Conservation (phyloP, 192 early-diverging fungal genomes). For the Spinellus fusiger region DNA sequence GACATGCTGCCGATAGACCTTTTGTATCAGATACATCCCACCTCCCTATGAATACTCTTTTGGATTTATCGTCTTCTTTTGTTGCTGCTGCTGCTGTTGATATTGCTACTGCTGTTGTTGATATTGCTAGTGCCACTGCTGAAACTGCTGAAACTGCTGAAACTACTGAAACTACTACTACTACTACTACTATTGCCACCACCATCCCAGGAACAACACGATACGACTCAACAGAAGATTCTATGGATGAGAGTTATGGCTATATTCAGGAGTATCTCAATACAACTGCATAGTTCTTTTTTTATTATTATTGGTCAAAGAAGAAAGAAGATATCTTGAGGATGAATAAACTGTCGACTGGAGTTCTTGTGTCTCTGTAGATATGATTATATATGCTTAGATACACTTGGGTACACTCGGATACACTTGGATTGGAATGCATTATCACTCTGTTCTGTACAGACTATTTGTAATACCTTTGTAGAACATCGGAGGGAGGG, state of each 20-base stretch:
- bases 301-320: not conserved
- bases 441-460: no score
- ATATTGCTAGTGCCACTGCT: not conserved
- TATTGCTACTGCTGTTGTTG: not conserved
- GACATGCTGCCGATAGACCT: not conserved
- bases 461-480: no score
- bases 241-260: constrained; percentile 8
- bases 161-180: not conserved
- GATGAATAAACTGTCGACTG: not conserved
- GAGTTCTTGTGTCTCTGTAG: not conserved
- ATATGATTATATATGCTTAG: not conserved
- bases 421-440: no score
- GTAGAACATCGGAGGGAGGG: no score
- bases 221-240: not conserved
- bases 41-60: no score
- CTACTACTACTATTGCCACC: not conserved
- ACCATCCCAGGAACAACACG: not conserved
- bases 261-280: constrained; percentile 15
- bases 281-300: not conserved
- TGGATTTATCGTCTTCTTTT: not conserved
- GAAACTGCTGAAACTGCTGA: not conserved
- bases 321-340: not conserved
- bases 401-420: no score
- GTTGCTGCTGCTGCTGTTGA: not conserved
- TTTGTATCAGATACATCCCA: not conserved